Conservation (phyloP, 1,139 yeast species). For the Zhuliangozyma blackwelliae region DNA sequence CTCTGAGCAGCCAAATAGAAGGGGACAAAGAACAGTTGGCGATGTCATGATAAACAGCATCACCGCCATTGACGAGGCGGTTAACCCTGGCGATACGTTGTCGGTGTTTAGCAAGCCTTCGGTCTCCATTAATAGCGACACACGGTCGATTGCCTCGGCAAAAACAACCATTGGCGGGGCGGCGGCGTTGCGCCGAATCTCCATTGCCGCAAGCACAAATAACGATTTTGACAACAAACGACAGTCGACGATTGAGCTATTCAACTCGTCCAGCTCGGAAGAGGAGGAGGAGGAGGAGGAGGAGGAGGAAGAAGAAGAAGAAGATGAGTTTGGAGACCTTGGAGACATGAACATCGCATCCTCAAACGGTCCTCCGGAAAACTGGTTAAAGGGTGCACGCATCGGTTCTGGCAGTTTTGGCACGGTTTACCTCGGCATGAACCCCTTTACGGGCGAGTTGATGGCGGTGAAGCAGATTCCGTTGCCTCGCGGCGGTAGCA, state of each 20-base stretch:
- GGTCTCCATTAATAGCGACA: conserved; percentile 12
- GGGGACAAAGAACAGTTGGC: conserved; percentile 53
- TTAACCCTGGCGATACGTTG: conserved; percentile 23
- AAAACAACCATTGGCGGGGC: conserved; percentile 11
- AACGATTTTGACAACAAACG: conserved; percentile 30
- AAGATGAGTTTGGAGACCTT: conserved; percentile 11
- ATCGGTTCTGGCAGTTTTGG: conserved; percentile 97
- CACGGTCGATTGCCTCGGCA: not conserved
- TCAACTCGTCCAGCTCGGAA: conserved; percentile 36
- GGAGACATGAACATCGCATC: no score
- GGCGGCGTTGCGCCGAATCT: conserved; percentile 21
- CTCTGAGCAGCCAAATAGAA: conserved; percentile 8
- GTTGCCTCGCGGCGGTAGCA: conserved; percentile 33
- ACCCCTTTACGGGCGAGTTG: conserved; percentile 85
- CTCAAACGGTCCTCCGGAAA: conserved; percentile 49
- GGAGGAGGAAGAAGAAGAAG: conserved; percentile 16
- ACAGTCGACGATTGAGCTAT: conserved; percentile 47
- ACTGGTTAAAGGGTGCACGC: conserved; percentile 89
- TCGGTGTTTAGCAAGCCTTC: conserved; percentile 21
- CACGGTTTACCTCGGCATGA: conserved; percentile 87
- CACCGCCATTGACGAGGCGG: conserved; percentile 57
- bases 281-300: conserved; percentile 10
- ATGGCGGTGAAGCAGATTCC: conserved; percentile 97
- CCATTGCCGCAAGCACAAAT: conserved; percentile 30
- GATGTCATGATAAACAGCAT: conserved; percentile 61